Evolutionary conservation across 192 early-diverging fungal species (phyloP).

Genomic region (Coemansia sp.): DNA sequence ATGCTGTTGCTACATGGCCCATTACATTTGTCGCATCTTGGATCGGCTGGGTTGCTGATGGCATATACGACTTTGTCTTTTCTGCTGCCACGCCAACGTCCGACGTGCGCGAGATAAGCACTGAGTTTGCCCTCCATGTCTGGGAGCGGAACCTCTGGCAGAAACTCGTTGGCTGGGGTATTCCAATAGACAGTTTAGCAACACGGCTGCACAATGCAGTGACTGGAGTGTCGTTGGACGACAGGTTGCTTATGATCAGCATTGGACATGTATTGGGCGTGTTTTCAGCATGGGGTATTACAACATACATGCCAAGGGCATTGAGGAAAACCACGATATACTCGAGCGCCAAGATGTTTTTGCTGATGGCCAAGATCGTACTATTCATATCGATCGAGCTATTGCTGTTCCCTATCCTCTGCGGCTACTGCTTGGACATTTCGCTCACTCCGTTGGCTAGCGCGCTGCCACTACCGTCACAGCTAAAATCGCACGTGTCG

Average conservation of each 20-base stretch:
- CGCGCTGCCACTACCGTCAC: conserved; percentile 61
- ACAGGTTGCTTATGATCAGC: conserved; percentile 44
- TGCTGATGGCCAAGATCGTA: conserved; percentile 62
- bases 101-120: conserved; percentile 1
- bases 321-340: conserved; percentile 27
- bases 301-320: conserved; percentile 29
- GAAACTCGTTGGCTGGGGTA: conserved; percentile 47
- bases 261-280: conserved; percentile 47
- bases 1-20: not conserved
- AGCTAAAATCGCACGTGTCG: conserved; percentile 57
- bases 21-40: conserved; percentile 6
- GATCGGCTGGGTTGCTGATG: conserved; percentile 4
- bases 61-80: not conserved
- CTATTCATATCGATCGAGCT: conserved; percentile 91
- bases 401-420: conserved; percentile 80
- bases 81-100: not conserved
- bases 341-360: conserved; percentile 29
- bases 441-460: conserved; percentile 77
- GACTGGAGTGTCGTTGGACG: conserved; percentile 32
- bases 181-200: conserved; percentile 58
- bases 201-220: conserved; percentile 19
- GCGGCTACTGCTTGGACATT: conserved; percentile 83
- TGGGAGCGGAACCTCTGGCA: conserved; percentile 39
- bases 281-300: conserved; percentile 57
- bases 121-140: not conserved